These are phyloP conservation scores for Teratosphaeria nubilosa DNA, from an alignment of 2,329 filamentous ascomycete genomes.

Conservation along the genomic window DNA sequence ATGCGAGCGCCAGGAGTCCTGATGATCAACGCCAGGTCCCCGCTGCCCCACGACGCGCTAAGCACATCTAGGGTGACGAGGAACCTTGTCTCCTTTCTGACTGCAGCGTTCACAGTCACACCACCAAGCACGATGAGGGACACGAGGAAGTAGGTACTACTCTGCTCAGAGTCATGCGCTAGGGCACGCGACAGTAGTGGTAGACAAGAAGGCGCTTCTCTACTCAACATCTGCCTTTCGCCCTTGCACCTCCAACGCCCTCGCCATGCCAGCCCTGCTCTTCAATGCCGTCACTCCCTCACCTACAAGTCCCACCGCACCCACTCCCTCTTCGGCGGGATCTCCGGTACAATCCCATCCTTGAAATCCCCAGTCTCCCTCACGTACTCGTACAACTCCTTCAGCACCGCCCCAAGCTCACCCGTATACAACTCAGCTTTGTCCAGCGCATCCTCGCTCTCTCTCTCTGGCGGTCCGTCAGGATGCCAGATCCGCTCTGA, in stretches of 20 bases:
- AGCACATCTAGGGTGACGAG: not conserved
- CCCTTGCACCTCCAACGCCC: not conserved
- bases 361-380: conserved; percentile 57
- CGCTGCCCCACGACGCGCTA: not conserved
- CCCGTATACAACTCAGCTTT: conserved; percentile 49
- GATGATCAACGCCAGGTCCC: not conserved
- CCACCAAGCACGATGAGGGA: no score
- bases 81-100: not conserved
- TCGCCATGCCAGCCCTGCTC: not conserved
- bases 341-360: conserved; percentile 60
- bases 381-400: conserved; percentile 55
- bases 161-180: no score
- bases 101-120: no score
- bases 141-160: no score
- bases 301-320: conserved; percentile 30
- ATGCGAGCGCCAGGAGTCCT: not conserved
- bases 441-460: conserved; percentile 49
- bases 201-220: no score
- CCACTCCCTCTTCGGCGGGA: conserved; percentile 71
- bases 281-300: not conserved
- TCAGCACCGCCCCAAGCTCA: conserved; percentile 41
- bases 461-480: conserved; percentile 50
- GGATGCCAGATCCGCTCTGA: conserved; percentile 65
- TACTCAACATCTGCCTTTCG: no score
- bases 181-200: no score